Evolutionary conservation across 768 basidiomycete species (phyloP), one percentile per base, ranked within the genome.

Genomic region (Fomitopsis serialis): DNA sequence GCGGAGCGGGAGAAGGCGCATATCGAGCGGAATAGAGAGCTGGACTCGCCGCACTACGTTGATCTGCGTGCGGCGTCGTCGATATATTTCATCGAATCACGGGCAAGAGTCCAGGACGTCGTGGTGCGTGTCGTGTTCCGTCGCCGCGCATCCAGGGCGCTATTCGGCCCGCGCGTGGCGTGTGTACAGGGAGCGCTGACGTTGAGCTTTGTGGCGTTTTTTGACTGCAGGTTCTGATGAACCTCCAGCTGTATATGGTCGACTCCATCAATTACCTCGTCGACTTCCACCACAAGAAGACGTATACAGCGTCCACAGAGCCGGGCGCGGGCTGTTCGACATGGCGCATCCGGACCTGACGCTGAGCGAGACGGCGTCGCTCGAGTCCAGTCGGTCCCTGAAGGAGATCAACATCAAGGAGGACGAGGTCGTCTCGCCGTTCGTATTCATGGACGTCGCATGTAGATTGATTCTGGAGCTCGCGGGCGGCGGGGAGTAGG

Each of bases 251-350:
- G 36, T 99, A 98, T 68, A 89, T 92, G 78, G 92, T 99, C 19
- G 96, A 99, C 66, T 85, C 85, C 22, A 84, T 86, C 68, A 98
- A 98, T 71, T 98, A 98, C 70, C 80, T 99, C 25, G 97, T 99
- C 53, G 96, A 98, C 67, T 99, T 99, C 72, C 87, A 97, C 62
- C 95, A 98, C 74, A 92, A 97, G 69, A 94, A 92, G 66, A 89
- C 93, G 48, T 97, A 98, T 70, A 79, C 75, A 59, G 91, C 89
- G 6, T 82, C 81, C 1, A 75, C 74, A 12, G 82, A 86, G 37
- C 75, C 80, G 0, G 87, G 76, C 6, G 85, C 87, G 17, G 85
- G 80, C 17, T 84, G 57, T 92, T 83, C 60, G 89, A 89, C 61
- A 84, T 85, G 76, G 74, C 70, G 42, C 69, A 68, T 45, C 71